A percentile compares a stretch with the other conserved stretches of the same genome.
Evolutionary conservation across 2,329 filamentous ascomycete genomes (phyloP).

Genomic region (Lachnellula hyalina): DNA sequence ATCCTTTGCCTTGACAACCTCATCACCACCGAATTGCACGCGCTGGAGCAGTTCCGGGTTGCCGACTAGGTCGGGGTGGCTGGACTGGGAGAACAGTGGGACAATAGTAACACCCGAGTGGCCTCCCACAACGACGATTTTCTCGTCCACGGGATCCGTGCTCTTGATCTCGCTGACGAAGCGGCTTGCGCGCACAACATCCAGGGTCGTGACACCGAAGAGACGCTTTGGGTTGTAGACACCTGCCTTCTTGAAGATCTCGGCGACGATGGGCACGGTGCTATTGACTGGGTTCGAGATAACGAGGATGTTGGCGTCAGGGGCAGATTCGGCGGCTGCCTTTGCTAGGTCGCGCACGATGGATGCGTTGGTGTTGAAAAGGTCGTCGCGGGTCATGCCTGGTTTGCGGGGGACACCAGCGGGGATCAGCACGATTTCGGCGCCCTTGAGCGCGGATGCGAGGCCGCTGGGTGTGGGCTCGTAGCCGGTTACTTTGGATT

Average conservation of each 20-base stretch:
- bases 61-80: constrained; percentile 75
- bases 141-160: constrained; percentile 86
- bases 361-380: constrained; percentile 99
- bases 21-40: constrained; percentile 98
- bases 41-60: constrained; percentile 72
- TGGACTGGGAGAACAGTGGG: constrained; percentile 91
- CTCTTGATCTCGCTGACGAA: constrained; percentile 95
- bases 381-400: constrained; percentile 98
- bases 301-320: constrained; percentile 91
- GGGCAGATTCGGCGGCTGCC: constrained; percentile 80
- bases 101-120: constrained; percentile 99
- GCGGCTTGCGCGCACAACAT: constrained; percentile 94
- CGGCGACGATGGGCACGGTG: constrained; percentile 93
- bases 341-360: constrained; percentile 98
- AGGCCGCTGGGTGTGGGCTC: constrained; percentile 73
- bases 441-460: constrained; percentile 71
- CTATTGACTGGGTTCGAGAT: constrained; percentile 99
- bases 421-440: constrained; percentile 94
- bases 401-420: constrained; percentile 93
- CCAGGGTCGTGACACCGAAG: constrained; percentile 98
- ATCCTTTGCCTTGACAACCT: constrained; percentile 99
- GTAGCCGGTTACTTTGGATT: constrained; percentile 89
- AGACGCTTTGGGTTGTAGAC: constrained; percentile 99
- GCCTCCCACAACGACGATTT: constrained; percentile 92
- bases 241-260: constrained; percentile 90